Evolutionary conservation across 129 eudicot genomes (phyloP).

Genomic region (Solidago caesia): DNA sequence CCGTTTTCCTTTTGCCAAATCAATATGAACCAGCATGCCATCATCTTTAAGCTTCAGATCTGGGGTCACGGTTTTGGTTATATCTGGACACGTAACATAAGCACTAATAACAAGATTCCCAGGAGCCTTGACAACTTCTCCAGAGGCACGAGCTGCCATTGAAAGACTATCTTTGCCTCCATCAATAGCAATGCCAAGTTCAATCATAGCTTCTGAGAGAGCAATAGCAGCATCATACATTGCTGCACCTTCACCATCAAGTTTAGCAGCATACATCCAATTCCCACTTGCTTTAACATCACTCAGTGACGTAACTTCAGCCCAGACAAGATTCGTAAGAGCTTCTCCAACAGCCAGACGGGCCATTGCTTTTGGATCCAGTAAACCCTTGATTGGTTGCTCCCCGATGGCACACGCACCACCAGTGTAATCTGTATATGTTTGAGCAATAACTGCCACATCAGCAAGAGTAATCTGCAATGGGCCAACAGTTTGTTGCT

Average conservation of each 20-base stretch:
- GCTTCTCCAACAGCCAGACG: slow-evolving; percentile 95
- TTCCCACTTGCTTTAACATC: slow-evolving; percentile 97
- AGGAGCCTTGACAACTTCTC: slow-evolving; percentile 95
- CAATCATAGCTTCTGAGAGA: slow-evolving; percentile 83
- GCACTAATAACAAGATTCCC: slow-evolving; percentile 96
- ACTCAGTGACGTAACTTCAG: slow-evolving; percentile 68
- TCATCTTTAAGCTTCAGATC: slow-evolving; percentile 81
- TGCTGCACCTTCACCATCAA: slow-evolving; percentile 94
- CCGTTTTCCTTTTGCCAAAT: slow-evolving; percentile 79
- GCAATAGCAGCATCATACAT: slow-evolving; percentile 97
- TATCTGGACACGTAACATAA: slow-evolving; percentile 87
- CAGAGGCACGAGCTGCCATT: slow-evolving; percentile 86
- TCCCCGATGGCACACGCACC: slow-evolving; percentile 97
- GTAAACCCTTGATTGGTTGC: slow-evolving; percentile 82
- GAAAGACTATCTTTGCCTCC: slow-evolving; percentile 97
- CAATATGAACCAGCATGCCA: slow-evolving; percentile 73
- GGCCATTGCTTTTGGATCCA: slow-evolving; percentile 96
- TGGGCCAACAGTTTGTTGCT: slow-evolving; percentile 97
- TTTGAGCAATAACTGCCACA: slow-evolving; percentile 94
- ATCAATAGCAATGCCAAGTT: slow-evolving; percentile 93
- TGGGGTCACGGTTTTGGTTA: slow-evolving; percentile 90
- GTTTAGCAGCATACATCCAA: slow-evolving; percentile 98
- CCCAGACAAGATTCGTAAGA: slow-evolving; percentile 95
- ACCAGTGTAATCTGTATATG: slow-evolving; percentile 68
- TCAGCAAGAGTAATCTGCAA: slow-evolving; percentile 84